Evolutionary conservation across 371 early-diverging fungal species (phyloP).

Genomic region (Entomophthora muscae): DNA sequence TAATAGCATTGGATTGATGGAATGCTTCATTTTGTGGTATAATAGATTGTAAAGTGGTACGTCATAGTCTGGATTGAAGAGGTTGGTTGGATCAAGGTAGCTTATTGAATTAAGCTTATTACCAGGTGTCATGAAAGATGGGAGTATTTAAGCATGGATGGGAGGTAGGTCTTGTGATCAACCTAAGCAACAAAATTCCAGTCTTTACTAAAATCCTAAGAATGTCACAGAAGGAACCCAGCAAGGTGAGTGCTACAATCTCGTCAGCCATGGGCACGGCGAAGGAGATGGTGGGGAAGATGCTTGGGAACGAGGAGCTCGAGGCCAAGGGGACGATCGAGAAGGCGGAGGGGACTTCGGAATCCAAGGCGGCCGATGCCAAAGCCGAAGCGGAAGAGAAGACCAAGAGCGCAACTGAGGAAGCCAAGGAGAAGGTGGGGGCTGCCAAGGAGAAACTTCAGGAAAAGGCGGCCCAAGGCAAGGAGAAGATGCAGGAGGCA

Average conservation of each 20-base stretch:
- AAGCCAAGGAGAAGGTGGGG: not conserved
- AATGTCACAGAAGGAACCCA: not conserved
- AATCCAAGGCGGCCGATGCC: constrained; percentile 5
- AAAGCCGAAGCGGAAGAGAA: not conserved
- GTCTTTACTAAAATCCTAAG: too few relatives aligned
- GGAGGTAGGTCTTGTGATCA: too few relatives aligned
- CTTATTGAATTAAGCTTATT: too few relatives aligned
- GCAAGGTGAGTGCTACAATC: not conserved
- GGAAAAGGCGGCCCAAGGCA: not conserved
- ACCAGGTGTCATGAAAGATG: too few relatives aligned
- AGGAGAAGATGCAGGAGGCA: not conserved
- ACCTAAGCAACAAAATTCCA: too few relatives aligned
- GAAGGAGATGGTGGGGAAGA: constrained; percentile 14
- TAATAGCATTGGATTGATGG: too few relatives aligned
- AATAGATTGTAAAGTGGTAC: too few relatives aligned
- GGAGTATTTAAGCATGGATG: too few relatives aligned
- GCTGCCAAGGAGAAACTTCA: not conserved
- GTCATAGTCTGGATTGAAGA: too few relatives aligned
- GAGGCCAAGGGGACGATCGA: not conserved
- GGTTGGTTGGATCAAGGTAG: too few relatives aligned
- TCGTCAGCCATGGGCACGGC: constrained; percentile 10
- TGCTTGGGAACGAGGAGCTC: constrained; percentile 7
- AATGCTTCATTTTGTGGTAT: too few relatives aligned
- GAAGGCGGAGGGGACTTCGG: not conserved
- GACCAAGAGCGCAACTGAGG: not conserved